phyloP scores from a whole-genome alignment of 2,329 filamentous ascomycete species.

The Emmonsia crescens region DNA sequence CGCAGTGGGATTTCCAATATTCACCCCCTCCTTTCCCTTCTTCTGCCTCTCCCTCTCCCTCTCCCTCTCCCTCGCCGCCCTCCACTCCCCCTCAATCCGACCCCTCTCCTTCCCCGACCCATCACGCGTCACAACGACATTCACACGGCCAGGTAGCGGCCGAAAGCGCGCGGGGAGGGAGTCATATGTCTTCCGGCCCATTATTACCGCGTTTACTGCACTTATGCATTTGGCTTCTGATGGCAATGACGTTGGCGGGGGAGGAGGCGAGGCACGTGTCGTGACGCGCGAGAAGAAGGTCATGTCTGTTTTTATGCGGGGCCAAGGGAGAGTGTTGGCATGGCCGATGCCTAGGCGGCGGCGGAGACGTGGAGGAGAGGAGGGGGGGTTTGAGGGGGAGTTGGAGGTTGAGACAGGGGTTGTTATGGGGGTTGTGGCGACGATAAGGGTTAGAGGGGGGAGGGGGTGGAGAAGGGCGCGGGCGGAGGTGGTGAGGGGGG shows the following conservation, averaged over 20 bases:
- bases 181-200: slow-evolving; percentile 97
- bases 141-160: slow-evolving; percentile 68
- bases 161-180: slow-evolving; percentile 70
- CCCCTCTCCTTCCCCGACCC: slow-evolving; percentile 20
- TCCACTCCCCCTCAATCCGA: slow-evolving; percentile 27
- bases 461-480: slow-evolving; percentile 36
- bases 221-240: slow-evolving; percentile 6
- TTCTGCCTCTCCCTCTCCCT: slow-evolving; percentile 16
- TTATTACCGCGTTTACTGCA: slow-evolving; percentile 65
- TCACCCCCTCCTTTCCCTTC: slow-evolving; percentile 5
- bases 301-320: slow-evolving; percentile 81
- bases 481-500: slow-evolving; percentile 6
- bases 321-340: slow-evolving; percentile 74
- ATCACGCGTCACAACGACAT: slow-evolving; percentile 62
- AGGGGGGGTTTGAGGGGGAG: slow-evolving; percentile 22
- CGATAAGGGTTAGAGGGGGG: slow-evolving; percentile 72
- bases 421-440: slow-evolving; percentile 61
- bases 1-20: neutral
- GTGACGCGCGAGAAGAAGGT: slow-evolving; percentile 88
- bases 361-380: slow-evolving; percentile 57
- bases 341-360: slow-evolving; percentile 75
- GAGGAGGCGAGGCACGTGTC: slow-evolving; percentile 41
- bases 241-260: slow-evolving; percentile 7
- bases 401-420: neutral
- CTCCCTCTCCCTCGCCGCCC: slow-evolving; percentile 20